Evolutionary conservation across 2,329 filamentous ascomycete species (phyloP), one percentile per base, ranked within the genome.

Genomic region (Cordyceps cateniannulata): DNA sequence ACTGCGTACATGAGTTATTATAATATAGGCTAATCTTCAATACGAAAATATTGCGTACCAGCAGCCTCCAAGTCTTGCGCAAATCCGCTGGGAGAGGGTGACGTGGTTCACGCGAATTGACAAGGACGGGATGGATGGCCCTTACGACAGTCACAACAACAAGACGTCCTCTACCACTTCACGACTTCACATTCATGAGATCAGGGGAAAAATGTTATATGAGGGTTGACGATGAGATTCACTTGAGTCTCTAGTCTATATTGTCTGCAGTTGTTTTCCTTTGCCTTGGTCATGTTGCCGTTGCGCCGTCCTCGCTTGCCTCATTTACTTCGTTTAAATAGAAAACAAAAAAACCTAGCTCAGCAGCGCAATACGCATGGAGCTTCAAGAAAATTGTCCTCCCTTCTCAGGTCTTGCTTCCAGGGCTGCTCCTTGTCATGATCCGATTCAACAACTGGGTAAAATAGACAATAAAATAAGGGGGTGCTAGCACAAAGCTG

Each of bases 401-500:
- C n/a, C 32, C 12, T 27, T 49, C n/a, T 12, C 22, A 27, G 16
- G 3, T 50, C 48, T 20, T 32, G 18, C 9, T 50, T 29, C 48
- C 5, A 5, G 12, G 16, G 16, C 18, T 16, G 24, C n/a, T 9
- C 5, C 25, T 10, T n/a, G 62, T 61, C 45, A 65, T 68, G 1
- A n/a, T 25, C 32, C 9, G 24, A 47, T 50, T 9, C 48, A 29
- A 38, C 22, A 48, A 9, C 20, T 8, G 4, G 22, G 29, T 68
- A 42, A 69, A 69, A 50, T 68, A 63, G 66, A 63, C 22, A 52
- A 62, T 50, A 50, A 42, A 24, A 53, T 16, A 54, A n/a, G 38
- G 38, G 59, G 65, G 64, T 24, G 42, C 3, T 48, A 18, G 32
- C 44, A 40, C 22, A 35, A 27, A 40, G 18, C 2, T 22, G 20